phyloP scores from a whole-genome alignment of 2,329 filamentous ascomycete species.

The Diaporthe citriasiana region DNA sequence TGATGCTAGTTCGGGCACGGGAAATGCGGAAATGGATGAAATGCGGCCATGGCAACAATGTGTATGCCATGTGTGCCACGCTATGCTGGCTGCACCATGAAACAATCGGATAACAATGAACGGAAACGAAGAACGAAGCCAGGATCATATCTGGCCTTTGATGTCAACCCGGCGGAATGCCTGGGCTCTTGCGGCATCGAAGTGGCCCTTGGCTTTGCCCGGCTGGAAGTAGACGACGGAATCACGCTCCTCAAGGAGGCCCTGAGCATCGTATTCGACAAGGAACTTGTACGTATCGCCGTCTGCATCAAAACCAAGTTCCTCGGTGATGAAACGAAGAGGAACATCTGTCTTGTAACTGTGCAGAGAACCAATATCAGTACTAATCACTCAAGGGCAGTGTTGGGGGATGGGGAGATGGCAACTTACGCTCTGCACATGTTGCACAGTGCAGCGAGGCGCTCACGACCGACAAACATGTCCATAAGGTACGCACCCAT shows the following conservation, averaged over 20 bases:
- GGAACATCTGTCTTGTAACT: slow-evolving; percentile 95
- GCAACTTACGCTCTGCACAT: slow-evolving; percentile 94
- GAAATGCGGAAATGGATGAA: slow-evolving; percentile 19
- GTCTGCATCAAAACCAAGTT: slow-evolving; percentile 95
- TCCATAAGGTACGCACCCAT: slow-evolving; percentile 99
- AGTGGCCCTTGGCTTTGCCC: slow-evolving; percentile 78
- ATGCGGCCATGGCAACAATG: slow-evolving; percentile 20
- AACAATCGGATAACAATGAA: slow-evolving; percentile 32
- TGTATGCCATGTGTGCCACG: slow-evolving; percentile 16
- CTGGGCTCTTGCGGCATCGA: slow-evolving; percentile 79
- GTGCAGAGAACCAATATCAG: slow-evolving; percentile 58
- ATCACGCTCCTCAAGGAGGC: slow-evolving; percentile 82
- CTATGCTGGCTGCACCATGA: slow-evolving; percentile 1
- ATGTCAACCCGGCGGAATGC: slow-evolving; percentile 94
- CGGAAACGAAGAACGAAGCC: slow-evolving; percentile 33
- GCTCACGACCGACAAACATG: slow-evolving; percentile 97
- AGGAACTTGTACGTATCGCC: slow-evolving; percentile 92
- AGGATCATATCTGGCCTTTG: slow-evolving; percentile 89
- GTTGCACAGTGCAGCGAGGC: slow-evolving; percentile 88
- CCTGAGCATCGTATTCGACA: slow-evolving; percentile 81
- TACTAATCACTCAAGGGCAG: slow-evolving; percentile 32
- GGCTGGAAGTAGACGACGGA: slow-evolving; percentile 81
- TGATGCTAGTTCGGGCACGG: slow-evolving; percentile 17
- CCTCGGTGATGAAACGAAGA: slow-evolving; percentile 92
- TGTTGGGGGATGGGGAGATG: neutral